These are phyloP conservation scores for Fabrea salina DNA, from an alignment of 169 alveolate species.

Conservation along the genomic window DNA sequence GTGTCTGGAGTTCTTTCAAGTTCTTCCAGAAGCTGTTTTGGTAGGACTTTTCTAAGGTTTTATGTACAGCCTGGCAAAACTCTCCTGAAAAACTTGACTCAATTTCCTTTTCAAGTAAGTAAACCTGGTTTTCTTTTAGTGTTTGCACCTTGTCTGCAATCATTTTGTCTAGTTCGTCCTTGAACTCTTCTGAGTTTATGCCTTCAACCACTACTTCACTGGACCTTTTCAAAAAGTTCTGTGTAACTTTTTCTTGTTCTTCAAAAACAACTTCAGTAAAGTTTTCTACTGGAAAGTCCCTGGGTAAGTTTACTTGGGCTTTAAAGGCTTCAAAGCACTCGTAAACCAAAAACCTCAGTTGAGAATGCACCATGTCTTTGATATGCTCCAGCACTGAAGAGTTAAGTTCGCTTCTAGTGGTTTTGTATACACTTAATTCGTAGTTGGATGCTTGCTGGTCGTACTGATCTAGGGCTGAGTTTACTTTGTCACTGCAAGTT, in stretches of 20 bases:
- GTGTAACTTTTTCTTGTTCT: too few relatives aligned
- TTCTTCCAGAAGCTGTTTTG: not conserved
- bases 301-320: not conserved
- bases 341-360: not conserved
- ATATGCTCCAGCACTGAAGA: slow-evolving; percentile 27
- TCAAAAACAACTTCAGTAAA: not conserved
- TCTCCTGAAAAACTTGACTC: not conserved
- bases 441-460: not conserved
- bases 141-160: not conserved
- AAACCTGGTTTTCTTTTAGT: slow-evolving; percentile 4
- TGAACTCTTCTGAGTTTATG: not conserved
- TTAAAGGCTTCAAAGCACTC: not conserved
- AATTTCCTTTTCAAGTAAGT: not conserved
- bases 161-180: not conserved
- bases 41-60: not conserved
- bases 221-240: too few relatives aligned
- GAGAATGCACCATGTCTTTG: not conserved
- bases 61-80: not conserved
- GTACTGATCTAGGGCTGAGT: not conserved
- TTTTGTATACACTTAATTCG: not conserved
- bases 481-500: not conserved
- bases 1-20: not conserved
- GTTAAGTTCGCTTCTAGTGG: not conserved
- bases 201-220: too few relatives aligned
- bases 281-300: not conserved